Percentiles rank a stretch among this genome's conserved stretches.
These are phyloP conservation scores for Fagopyrum tataricum DNA, from an alignment of 148 eudicot species.

Conservation along the genomic window DNA sequence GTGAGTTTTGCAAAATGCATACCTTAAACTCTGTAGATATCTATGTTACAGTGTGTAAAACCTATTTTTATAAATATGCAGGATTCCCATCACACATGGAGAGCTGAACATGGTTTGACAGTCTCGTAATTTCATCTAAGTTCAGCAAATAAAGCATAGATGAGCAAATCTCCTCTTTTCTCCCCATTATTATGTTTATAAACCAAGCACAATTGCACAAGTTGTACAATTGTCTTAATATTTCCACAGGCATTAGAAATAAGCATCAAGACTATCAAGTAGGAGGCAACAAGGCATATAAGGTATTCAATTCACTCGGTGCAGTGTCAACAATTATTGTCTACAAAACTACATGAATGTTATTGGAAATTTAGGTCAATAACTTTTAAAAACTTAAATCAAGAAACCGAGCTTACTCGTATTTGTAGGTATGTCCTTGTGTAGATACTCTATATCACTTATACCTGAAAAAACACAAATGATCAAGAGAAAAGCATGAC, in stretches of 20 bases:
- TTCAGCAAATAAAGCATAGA: too few species aligned
- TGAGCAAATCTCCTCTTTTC: too few species aligned
- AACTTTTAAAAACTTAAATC: background rate
- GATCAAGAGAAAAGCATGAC: too few species aligned
- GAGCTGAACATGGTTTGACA: slow-evolving; percentile 92
- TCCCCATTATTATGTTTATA: background rate
- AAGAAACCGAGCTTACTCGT: too few species aligned
- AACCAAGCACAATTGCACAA: background rate
- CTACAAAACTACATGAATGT: slow-evolving; percentile 50
- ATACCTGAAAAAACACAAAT: too few species aligned
- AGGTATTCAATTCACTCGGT: slow-evolving; percentile 39
- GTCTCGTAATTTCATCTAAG: too few species aligned
- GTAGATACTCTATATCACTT: background rate
- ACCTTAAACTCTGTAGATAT: background rate
- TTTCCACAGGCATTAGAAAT: slow-evolving; percentile 33
- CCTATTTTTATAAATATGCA: slow-evolving; percentile 21
- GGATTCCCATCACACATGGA: slow-evolving; percentile 90
- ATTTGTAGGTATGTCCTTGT: background rate
- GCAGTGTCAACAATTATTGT: slow-evolving; percentile 54
- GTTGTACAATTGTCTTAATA: background rate
- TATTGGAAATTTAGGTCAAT: slow-evolving; percentile 53
- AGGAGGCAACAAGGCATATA: slow-evolving; percentile 30
- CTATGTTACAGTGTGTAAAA: background rate
- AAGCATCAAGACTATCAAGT: slow-evolving; percentile 35
- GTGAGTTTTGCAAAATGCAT: slow-evolving; percentile 30